Base-by-base conservation (phyloP, 371 early-diverging fungal species). In the Cokeromyces recurvatus region DNA sequence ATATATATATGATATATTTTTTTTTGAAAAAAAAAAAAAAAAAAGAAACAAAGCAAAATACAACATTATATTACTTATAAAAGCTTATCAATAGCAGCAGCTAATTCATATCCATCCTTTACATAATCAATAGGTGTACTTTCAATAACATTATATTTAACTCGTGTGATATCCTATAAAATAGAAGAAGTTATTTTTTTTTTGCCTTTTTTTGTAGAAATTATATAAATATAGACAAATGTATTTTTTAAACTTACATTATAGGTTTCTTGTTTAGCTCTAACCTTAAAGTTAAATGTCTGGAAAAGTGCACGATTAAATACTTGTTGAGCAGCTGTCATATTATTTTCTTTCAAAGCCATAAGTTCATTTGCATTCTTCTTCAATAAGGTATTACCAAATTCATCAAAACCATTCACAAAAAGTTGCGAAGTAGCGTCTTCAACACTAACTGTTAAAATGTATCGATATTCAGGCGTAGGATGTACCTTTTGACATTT, bases 351-450 rank as follows among this genome's bases (percentile, higher is more conserved):
- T 55, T 65, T 78, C 21, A 88, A 54, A 25, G 57, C 43, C 32
- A 66, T 62, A 53, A 93, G 48, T 8, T 90, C 90, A 39, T 73
- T 74, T 3, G 97, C 97, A 27, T 71, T 53, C 22, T 54, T 66
- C 4, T 91, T 90, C 3, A 97, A 50, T 29, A 98, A 48, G 29
- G 46, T 15, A 32, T 59, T 53, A 38, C 84, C 98, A 0, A 70
- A 40, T 1, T 96, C 97, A 66, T 95, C 90, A 65, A 99, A 99
- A 10, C 79, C 77, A 48, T 83, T 79, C 19, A 93, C 46, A 89
- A 91, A 98, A 16, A 75, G 51, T 47, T 87, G 84, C 14, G 91
- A 89, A 0, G 92, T 85, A 37, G 79, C 68, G 59, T 99, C 99
- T 48, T 79, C 64, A 16, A 91, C 68, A 50, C 77, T 81, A 32